Evolutionary conservation across 2,329 filamentous ascomycete genomes (phyloP).

Genomic region (Trichoderma sp.): DNA sequence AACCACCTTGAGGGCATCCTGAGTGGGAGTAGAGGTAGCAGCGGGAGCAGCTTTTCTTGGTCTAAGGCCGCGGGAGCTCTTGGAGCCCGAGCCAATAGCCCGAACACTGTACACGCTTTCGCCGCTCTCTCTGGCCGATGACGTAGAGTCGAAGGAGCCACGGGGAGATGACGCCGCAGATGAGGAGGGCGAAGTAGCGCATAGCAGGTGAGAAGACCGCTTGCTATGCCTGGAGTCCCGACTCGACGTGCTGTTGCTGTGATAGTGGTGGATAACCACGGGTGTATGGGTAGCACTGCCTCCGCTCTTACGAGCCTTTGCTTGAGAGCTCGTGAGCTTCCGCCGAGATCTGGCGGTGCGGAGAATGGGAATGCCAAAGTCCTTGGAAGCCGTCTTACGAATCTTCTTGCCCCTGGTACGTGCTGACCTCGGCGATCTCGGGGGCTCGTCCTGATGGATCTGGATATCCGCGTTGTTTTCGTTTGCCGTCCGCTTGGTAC

Average conservation of each 20-base stretch:
- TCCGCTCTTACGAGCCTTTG: conserved; percentile 21
- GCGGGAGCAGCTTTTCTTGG: conserved; percentile 22
- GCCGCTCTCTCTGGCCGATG: conserved; percentile 22
- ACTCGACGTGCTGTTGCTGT: conserved; percentile 6
- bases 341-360: conserved; percentile 31
- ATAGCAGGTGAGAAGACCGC: conserved; percentile 21
- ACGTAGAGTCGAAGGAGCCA: conserved; percentile 7
- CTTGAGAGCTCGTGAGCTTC: conserved; percentile 24
- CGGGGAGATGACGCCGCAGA: conserved; percentile 11
- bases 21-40: conserved; percentile 24
- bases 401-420: conserved; percentile 37
- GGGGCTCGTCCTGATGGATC: conserved; percentile 12
- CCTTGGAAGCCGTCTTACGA: conserved; percentile 48
- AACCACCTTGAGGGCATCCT: conserved; percentile 39
- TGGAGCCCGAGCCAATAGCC: conserved; percentile 22
- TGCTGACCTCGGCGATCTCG: conserved; percentile 19
- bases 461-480: conserved; percentile 13
- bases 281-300: conserved; percentile 1
- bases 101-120: conserved; percentile 21
- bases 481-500: conserved; percentile 48
- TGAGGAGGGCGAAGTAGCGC: not conserved
- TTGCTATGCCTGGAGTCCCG: conserved; percentile 29
- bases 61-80: conserved; percentile 24
- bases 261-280: conserved; percentile 15
- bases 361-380: conserved; percentile 38